Base-by-base conservation (phyloP, 179 eudicot genomes). In the Beta macrorhiza region DNA sequence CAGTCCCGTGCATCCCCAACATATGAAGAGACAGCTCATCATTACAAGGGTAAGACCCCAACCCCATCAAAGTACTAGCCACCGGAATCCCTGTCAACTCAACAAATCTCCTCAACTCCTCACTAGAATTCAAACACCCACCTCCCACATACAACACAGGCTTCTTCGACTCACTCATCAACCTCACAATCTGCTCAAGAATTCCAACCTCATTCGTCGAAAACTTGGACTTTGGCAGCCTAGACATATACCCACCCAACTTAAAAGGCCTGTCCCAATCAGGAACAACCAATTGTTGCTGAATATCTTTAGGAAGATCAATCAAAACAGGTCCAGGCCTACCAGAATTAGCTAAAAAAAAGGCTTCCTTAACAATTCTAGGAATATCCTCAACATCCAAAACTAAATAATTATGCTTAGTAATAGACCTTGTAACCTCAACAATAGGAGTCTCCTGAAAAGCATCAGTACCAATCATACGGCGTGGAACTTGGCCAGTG, bases 1-100 rank as follows among this genome's bases (percentile, higher is more conserved):
- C 98, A 52, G 98, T 92, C 56, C 99, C 99, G 79, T 96, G 98
- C 98, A 96, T 94, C 20, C 99, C 99, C 62, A 96, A 83, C 99
- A 95, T 95, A 25, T 88, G 91, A 47, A 95, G 84, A 0, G 97
- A 89, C 76, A 91, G 52, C 0, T 92, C 94, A 70, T 91, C 91
- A 4, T 90, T 84, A 78, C 89, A 74, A 0, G 99, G 94, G 75
- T 84, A 91, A 0, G 91, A 47, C 13, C 99, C 98, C 0, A 96
- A 87, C 22, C 99, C 99, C 99, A 93, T 93, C 78, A 96, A 81
- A 72, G 99, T 93, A 86, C 96, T 96, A 0, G 97, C 92, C 0
- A 95, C 98, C 0, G 99, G 99, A 63, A 96, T 90, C 14, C 93
- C 91, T 0, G 99, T 91, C n/a, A 93, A 84, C 78, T 89, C 91